Base-by-base conservation (phyloP, 2,329 filamentous ascomycete genomes). In the Aspergillus sp. region DNA sequence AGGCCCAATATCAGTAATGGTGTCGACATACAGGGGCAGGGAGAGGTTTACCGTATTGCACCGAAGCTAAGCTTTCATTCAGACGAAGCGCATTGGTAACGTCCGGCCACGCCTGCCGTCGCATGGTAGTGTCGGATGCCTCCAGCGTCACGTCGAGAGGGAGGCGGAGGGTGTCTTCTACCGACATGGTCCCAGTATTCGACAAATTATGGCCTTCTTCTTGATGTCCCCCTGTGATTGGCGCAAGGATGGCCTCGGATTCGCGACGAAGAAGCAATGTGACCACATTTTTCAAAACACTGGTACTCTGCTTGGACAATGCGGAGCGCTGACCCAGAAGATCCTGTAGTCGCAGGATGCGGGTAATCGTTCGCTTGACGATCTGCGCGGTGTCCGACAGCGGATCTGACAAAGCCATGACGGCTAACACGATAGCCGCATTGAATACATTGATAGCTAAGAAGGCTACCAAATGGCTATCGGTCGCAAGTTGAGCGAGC, bases 391-490 rank as follows among this genome's bases (percentile, higher is more conserved):
- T 65, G 49, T 78, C 72, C 0, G 76, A 77, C 1, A 80, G 70
- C 0, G 76, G 75, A 31, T 79, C 72, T 2, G 76, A 76, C 2
- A 79, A 66, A 2, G 78, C 76, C 40, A 76, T 68, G 1, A 79
- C 70, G 23, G 75, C 72, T 52, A 80, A 67, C 12, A 79, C 77
- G 25, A 79, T 73, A 6, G 76, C 74, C 1, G 77, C 74, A 48
- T 77, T 77, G 67, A 79, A 79, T 11, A 79, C 58, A 54, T 79
- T 79, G 60, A 79, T 77, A 3, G 74, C 77, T 17, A 79, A 64
- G 55, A 79, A 79, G 6, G 76, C 73, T 6, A 77, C 74, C 5
- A 78, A 66, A 58, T 80, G 77, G n/a, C 72, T 78, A 15, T 77
- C 73, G 0, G 70, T 74, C 4, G 77, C 76, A 6, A 74, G 63